A percentile compares a stretch with the other conserved stretches of the same genome.
phyloP scores from a whole-genome alignment of 805 yeast species.

The Metschnikowia anglica region DNA sequence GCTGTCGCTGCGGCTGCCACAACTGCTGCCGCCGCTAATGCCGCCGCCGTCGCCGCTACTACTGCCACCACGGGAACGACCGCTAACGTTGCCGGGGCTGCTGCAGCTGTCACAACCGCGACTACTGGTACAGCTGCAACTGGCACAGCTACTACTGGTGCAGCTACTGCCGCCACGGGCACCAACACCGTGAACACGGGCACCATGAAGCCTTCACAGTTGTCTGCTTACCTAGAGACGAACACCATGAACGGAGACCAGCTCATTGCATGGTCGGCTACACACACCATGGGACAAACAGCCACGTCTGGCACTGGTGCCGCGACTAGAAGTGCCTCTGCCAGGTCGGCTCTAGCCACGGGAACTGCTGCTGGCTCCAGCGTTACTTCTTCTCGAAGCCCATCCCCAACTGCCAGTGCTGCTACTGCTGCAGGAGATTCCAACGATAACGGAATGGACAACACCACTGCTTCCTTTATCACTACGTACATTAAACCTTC shows the following conservation, averaged over 20 bases:
- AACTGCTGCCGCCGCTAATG: constrained; percentile 17
- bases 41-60: constrained; percentile 19
- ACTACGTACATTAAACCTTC: constrained; percentile 34
- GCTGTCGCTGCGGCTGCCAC: constrained; percentile 12
- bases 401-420: not conserved
- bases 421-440: constrained; percentile 8
- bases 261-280: constrained; percentile 20
- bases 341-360: too few species aligned
- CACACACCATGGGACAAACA: constrained; percentile 16
- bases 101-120: constrained; percentile 18
- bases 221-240: constrained; percentile 15
- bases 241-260: constrained; percentile 19
- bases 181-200: constrained; percentile 16
- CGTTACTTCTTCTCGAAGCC: not conserved
- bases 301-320: constrained; percentile 13
- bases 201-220: constrained; percentile 20
- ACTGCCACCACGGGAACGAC: constrained; percentile 18
- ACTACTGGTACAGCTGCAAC: constrained; percentile 14
- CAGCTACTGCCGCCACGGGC: constrained; percentile 18
- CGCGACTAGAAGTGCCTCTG: constrained; percentile 18
- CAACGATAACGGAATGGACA: constrained; percentile 8
- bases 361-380: not conserved
- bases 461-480: constrained; percentile 25
- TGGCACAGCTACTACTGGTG: constrained; percentile 15
- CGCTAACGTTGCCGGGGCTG: constrained; percentile 10